A percentile compares a stretch with the other conserved stretches of the same genome.
phyloP scores from a whole-genome alignment of 371 early-diverging fungal genomes.

The Apophysomyces variabilis region DNA sequence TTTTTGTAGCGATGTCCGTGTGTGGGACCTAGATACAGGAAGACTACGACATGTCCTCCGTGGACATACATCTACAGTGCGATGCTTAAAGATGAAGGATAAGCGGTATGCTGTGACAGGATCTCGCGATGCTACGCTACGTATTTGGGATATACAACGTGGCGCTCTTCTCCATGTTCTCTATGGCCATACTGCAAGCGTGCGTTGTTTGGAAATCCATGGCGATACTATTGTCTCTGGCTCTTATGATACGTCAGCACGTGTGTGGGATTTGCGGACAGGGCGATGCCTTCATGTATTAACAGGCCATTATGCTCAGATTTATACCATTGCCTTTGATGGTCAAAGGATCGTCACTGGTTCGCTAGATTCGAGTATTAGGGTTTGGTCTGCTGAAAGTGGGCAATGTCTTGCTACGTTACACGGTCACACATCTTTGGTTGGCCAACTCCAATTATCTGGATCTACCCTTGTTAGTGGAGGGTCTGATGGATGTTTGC shows the following conservation, averaged over 20 bases:
- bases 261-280: constrained; percentile 85
- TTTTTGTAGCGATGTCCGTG: constrained; percentile 72
- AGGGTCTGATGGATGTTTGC: constrained; percentile 85
- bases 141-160: constrained; percentile 83
- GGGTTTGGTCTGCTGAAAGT: constrained; percentile 73
- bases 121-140: constrained; percentile 85
- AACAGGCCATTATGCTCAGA: constrained; percentile 70
- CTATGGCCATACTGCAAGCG: constrained; percentile 80
- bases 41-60: constrained; percentile 75
- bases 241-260: constrained; percentile 88
- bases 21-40: constrained; percentile 89
- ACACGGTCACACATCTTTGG: constrained; percentile 86
- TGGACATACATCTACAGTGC: constrained; percentile 93
- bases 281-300: constrained; percentile 72
- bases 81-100: constrained; percentile 81
- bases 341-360: constrained; percentile 74
- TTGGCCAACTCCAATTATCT: constrained; percentile 83
- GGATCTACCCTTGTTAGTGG: constrained; percentile 79
- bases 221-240: constrained; percentile 84
- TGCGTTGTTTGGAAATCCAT: constrained; percentile 81
- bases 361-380: constrained; percentile 76
- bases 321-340: constrained; percentile 73
- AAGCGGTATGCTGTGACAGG: constrained; percentile 82
- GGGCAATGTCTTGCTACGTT: constrained; percentile 61
- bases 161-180: constrained; percentile 64